A percentile compares a stretch with the other conserved stretches of the same genome.
Conservation (phyloP, 2,329 filamentous ascomycete genomes). For the Alternaria hordeiaustralica region DNA sequence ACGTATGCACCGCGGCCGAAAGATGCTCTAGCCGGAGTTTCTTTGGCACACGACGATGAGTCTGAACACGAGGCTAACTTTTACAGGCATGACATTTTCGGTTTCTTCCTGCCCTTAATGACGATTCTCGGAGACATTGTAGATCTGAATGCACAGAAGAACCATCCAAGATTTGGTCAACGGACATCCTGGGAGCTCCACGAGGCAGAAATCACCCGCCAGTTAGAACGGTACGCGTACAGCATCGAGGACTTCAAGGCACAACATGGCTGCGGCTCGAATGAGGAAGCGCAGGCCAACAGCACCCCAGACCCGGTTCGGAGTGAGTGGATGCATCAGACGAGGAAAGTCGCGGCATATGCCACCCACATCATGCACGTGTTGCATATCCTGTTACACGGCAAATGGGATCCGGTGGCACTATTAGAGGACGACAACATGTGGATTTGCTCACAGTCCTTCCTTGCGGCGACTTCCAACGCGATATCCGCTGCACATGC, state of each 20-base stretch:
- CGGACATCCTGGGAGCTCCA: slow-evolving; percentile 78
- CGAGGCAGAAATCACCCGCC: slow-evolving; percentile 76
- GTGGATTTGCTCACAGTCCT: slow-evolving; percentile 89
- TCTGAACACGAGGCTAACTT: slow-evolving; percentile 4
- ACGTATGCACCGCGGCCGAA: slow-evolving; percentile 5
- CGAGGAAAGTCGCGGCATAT: slow-evolving; percentile 85
- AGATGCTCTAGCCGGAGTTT: neutral
- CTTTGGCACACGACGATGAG: neutral
- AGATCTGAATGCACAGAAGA: slow-evolving; percentile 85
- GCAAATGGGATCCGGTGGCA: slow-evolving; percentile 93
- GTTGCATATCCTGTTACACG: slow-evolving; percentile 83
- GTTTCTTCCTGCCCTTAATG: slow-evolving; percentile 91
- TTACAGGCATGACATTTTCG: slow-evolving; percentile 76
- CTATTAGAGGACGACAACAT: slow-evolving; percentile 89
- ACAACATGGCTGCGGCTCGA: slow-evolving; percentile 50
- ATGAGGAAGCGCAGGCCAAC: slow-evolving; percentile 46
- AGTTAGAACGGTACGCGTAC: slow-evolving; percentile 81
- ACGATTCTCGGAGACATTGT: slow-evolving; percentile 92
- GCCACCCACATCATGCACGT: slow-evolving; percentile 95
- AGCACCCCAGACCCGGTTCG: slow-evolving; percentile 46
- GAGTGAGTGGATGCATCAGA: slow-evolving; percentile 82
- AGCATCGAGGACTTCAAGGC: slow-evolving; percentile 73
- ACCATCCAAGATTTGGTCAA: slow-evolving; percentile 84
- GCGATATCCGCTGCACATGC: slow-evolving; percentile 89
- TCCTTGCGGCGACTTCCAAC: slow-evolving; percentile 84